Percentiles rank a stretch among this genome's conserved stretches.
These are phyloP conservation scores for Mortierella hygrophila DNA, from an alignment of 192 early-diverging fungal genomes.

Conservation along the genomic window DNA sequence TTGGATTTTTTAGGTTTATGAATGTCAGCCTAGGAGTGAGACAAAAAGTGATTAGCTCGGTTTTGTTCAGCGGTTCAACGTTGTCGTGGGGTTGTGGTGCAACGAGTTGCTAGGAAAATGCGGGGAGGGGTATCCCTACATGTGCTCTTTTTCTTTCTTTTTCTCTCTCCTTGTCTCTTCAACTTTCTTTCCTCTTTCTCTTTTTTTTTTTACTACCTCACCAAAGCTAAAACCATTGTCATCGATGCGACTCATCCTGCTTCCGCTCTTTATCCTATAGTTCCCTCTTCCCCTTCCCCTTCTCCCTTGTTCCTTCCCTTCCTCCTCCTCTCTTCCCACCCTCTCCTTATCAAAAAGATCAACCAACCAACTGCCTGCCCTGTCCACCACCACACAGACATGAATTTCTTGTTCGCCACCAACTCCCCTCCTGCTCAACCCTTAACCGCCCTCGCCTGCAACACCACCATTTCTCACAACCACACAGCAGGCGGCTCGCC, in stretches of 20 bases:
- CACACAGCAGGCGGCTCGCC: background rate
- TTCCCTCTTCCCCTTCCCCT: background rate
- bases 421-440: background rate
- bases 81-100: no score
- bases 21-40: no score
- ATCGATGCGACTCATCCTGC: conserved; percentile 8
- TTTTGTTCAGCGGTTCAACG: no score
- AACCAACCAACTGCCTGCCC: background rate
- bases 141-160: conserved; percentile 7
- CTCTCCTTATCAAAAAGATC: background rate
- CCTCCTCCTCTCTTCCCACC: background rate
- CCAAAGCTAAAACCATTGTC: no score
- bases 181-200: background rate
- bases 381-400: background rate
- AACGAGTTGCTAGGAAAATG: no score
- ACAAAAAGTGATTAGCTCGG: no score
- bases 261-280: background rate
- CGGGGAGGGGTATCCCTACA: no score
- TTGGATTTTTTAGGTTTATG: no score
- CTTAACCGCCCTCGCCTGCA: conserved; percentile 1
- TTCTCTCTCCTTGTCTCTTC: background rate
- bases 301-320: background rate
- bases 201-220: background rate
- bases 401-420: conserved; percentile 44
- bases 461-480: background rate